These are phyloP conservation scores for Psilocybe cubensis DNA, from an alignment of 768 basidiomycete species.

Conservation along the genomic window DNA sequence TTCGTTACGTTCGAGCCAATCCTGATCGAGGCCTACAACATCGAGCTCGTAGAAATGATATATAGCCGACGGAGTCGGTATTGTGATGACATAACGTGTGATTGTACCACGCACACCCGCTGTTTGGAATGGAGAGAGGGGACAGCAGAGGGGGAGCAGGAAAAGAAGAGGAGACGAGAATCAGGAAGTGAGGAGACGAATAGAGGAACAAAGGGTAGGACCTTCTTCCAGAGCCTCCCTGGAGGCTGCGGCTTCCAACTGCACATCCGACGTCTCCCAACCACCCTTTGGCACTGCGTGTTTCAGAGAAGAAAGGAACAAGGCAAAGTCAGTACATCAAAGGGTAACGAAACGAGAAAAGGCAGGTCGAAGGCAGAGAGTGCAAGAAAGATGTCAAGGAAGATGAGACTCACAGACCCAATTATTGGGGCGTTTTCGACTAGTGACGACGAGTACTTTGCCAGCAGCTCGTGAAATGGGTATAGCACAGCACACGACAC, in stretches of 20 bases:
- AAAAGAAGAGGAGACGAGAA: constrained; percentile 46
- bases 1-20: constrained; percentile 83
- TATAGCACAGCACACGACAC: constrained; percentile 90
- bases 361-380: constrained; percentile 5
- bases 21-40: constrained; percentile 72
- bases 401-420: constrained; percentile 83
- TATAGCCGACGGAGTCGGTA: constrained; percentile 75
- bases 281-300: constrained; percentile 88
- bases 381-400: constrained; percentile 8
- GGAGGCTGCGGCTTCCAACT: constrained; percentile 85
- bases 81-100: constrained; percentile 83
- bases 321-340: constrained; percentile 6
- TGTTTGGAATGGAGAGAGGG: constrained; percentile 41
- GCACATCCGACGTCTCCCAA: constrained; percentile 82
- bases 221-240: constrained; percentile 96
- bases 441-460: constrained; percentile 84
- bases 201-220: constrained; percentile 83
- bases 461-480: constrained; percentile 75
- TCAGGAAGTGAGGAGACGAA: constrained; percentile 76
- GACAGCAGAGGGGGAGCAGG: constrained; percentile 25
- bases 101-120: constrained; percentile 89
- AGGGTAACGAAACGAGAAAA: constrained; percentile 4
- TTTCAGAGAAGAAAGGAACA: constrained; percentile 17
- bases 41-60: constrained; percentile 94
- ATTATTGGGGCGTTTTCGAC: constrained; percentile 75